Base-by-base conservation (phyloP, 345 rosid species). In the Dimocarpus longan region DNA sequence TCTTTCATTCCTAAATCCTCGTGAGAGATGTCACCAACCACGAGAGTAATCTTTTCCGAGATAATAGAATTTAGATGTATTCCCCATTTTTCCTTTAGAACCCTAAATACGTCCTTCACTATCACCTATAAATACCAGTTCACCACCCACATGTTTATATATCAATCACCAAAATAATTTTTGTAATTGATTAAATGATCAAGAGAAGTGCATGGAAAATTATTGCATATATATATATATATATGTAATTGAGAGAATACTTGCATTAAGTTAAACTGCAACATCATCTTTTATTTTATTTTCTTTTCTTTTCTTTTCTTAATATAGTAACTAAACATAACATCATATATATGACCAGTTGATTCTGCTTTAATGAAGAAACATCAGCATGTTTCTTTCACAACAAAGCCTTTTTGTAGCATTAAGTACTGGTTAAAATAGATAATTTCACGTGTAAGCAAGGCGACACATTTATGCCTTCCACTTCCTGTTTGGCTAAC, bases 41-140 rank as follows among this genome's bases (percentile, higher is more conserved):
- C 67, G 0, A 89, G 81, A 6, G 81, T 79, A 1, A 82, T 82
- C 84, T 92, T 92, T 54, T 90, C 90, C 15, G 90, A 81, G 26
- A 90, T 71, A 11, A 89, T 62, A 0, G 80, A 66, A 59, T 73
- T 84, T 21, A 92, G 71, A 21, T 82, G 80, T 16, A 73, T 79
- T 15, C 90, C 91, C 8, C 67, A 64, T 66, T 83, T 71, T 70
- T 87, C 88, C 77, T 86, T 87, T 8, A 89, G 72, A 54, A 89
- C 85, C 75, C 80, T 84, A 79, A 92, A 92, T 26, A 92, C 62
- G 63, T 90, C 93, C 82, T 90, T 90, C 65, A 77, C 87, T 1
- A 90, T 71, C 26, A 91, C 80, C 93, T 91, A 68, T 79, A 62
- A 21, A 39, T 66, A 46, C 24, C 26, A 28, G 64, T 77, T 10